Base-by-base conservation (phyloP, 208 protist genomes). In the Baffinella frigidus region DNA sequence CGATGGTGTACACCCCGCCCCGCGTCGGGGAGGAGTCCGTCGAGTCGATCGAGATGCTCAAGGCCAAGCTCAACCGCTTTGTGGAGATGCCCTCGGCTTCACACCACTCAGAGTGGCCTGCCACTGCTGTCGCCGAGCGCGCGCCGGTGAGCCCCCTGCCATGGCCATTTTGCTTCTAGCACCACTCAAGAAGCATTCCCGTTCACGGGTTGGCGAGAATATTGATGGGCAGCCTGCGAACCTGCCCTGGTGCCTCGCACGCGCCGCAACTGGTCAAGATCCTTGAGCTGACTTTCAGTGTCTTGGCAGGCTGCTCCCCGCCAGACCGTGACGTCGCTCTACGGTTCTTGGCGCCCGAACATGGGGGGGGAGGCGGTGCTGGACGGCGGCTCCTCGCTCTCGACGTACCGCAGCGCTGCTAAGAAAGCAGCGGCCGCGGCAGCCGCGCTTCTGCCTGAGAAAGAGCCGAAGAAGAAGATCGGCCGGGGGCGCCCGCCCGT, bases 291-390 rank as follows among this genome's bases (percentile, higher is more conserved):
- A n/a, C 24, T 64, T 64, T 64, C 24, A 64, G 56, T 64, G 56
- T 30, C 56, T 64, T 64, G 24, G 56, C n/a, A 11, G 11, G 30
- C 71, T 33, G 71, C 11, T 77, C 14, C 71, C 20, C 11, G 17
- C 17, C 20, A 77, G 35, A 33, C 71, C 71, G 11, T 77, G 71
- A 87, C 77, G 14, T 87, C 77, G 27, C 44, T 87, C 14, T 87
- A 87, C 61, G 77, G 77, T 17, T 61, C 45, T 41, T 87, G 77
- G 77, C 43, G 77, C 11, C 77, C 77, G 1, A 87, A 30, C 38
- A 87, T 30, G n/a, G 77, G 50, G 3, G 39, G 39, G 50, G 77
- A 87, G 38, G 20, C 77, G 9, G 17, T 77, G 11, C 17, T 77
- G 14, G 71, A n/a, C n/a, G n/a, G n/a, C n/a, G n/a, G n/a, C n/a